Percentiles rank a stretch among this genome's conserved stretches.
These are phyloP conservation scores for Punctularia strigosozonata DNA, from an alignment of 768 basidiomycete genomes.

Conservation along the genomic window DNA sequence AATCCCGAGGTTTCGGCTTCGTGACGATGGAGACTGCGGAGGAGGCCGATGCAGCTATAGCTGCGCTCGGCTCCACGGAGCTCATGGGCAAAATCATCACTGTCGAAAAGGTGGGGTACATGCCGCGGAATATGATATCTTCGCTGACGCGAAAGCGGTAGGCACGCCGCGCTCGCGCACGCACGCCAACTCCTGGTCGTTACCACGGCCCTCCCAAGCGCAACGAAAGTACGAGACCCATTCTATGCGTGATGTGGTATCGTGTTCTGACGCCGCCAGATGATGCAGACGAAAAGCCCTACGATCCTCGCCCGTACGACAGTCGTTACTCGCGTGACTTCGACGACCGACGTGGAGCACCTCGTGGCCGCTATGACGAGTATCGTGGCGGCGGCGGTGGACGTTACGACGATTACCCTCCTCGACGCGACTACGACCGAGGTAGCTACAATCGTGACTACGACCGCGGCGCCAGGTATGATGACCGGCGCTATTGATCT, in stretches of 20 bases:
- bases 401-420: slow-evolving; percentile 23
- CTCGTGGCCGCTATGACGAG: slow-evolving; percentile 9
- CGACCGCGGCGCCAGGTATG: slow-evolving; percentile 24
- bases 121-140: background rate
- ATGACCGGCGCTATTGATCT: slow-evolving; percentile 35
- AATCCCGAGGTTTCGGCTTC: slow-evolving; percentile 81
- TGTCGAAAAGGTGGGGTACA: slow-evolving; percentile 66
- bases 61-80: slow-evolving; percentile 72
- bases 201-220: slow-evolving; percentile 93
- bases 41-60: slow-evolving; percentile 87
- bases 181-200: slow-evolving; percentile 87
- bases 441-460: slow-evolving; percentile 25
- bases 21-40: slow-evolving; percentile 77
- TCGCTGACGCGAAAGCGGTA: no score
- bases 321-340: slow-evolving; percentile 67
- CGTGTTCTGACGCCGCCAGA: no score
- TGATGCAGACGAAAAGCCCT: slow-evolving; percentile 71
- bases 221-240: slow-evolving; percentile 36
- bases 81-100: slow-evolving; percentile 79
- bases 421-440: slow-evolving; percentile 29
- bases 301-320: slow-evolving; percentile 89
- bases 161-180: slow-evolving; percentile 84
- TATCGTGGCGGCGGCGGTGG: slow-evolving; percentile 27
- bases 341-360: slow-evolving; percentile 30
- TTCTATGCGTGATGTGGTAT: slow-evolving; percentile 4